These are phyloP conservation scores for Cornus kousa DNA, from an alignment of 148 eudicot species.

Conservation along the genomic window DNA sequence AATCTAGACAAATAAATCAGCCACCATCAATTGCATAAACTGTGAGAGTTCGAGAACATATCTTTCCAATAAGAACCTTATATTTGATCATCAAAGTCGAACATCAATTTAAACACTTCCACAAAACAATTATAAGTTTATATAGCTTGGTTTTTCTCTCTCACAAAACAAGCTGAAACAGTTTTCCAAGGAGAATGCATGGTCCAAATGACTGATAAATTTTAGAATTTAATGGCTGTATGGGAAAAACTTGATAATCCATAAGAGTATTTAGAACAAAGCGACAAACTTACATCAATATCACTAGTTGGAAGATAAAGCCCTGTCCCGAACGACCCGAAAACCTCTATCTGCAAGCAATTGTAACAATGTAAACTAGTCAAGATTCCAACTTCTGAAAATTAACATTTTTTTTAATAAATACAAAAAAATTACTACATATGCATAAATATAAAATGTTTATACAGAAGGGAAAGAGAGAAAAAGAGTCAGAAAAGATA, in stretches of 20 bases:
- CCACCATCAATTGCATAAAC: background rate
- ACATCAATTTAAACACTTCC: background rate
- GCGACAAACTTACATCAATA: constrained; percentile 69
- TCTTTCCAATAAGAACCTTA: background rate
- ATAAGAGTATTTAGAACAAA: constrained; percentile 1
- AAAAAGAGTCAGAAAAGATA: constrained; percentile 19
- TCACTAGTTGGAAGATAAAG: constrained; percentile 95
- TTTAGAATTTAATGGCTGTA: background rate
- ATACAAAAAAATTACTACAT: too few species aligned
- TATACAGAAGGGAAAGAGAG: background rate
- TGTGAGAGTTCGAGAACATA: background rate
- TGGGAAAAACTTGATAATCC: background rate
- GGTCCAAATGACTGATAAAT: background rate
- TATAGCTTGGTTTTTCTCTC: background rate
- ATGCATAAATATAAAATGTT: too few species aligned
- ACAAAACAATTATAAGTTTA: background rate
- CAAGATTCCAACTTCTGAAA: too few species aligned
- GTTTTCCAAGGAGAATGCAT: too few species aligned
- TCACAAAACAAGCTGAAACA: background rate
- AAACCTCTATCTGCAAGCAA: constrained; percentile 75
- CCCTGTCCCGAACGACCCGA: constrained; percentile 96
- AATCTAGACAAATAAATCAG: too few species aligned
- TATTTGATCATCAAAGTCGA: background rate
- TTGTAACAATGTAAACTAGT: background rate
- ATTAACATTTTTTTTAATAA: too few species aligned